Evolutionary conservation across 441 rosid genomes (phyloP).

Genomic region (Erysimum cheiri): DNA sequence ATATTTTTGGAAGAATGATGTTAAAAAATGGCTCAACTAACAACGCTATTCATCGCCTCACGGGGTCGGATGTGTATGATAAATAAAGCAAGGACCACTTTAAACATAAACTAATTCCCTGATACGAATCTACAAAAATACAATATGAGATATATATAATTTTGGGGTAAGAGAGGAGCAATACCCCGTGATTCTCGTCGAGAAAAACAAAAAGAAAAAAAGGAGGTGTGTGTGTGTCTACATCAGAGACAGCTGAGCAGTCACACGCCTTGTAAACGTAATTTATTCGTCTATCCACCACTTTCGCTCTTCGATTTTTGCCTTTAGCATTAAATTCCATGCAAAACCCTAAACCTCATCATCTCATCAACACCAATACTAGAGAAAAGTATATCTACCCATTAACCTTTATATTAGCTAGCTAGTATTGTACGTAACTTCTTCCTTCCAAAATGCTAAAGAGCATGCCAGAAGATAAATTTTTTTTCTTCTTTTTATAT

Average conservation of each 20-base stretch:
- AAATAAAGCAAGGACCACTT: slow-evolving; percentile 40
- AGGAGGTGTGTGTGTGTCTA: slow-evolving; percentile 37
- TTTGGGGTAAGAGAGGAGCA: slow-evolving; percentile 42
- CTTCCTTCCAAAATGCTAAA: neutral
- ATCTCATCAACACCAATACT: slow-evolving; percentile 1
- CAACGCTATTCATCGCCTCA: slow-evolving; percentile 40
- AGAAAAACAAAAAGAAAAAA: slow-evolving; percentile 32
- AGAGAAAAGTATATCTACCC: neutral
- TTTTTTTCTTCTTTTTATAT: neutral
- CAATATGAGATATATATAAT: neutral
- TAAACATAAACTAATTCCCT: slow-evolving; percentile 27
- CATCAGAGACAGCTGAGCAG: slow-evolving; percentile 51
- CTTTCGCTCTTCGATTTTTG: slow-evolving; percentile 10
- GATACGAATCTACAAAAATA: slow-evolving; percentile 23
- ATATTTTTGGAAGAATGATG: slow-evolving; percentile 10
- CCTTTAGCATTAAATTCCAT: slow-evolving; percentile 32
- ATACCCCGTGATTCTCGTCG: slow-evolving; percentile 62
- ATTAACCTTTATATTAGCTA: neutral
- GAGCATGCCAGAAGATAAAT: neutral
- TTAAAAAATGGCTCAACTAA: slow-evolving; percentile 30
- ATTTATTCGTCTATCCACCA: slow-evolving; percentile 42
- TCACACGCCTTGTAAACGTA: slow-evolving; percentile 45
- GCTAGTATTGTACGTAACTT: neutral
- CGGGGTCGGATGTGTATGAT: slow-evolving; percentile 42
- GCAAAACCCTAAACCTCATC: slow-evolving; percentile 38